Conservation (phyloP, 805 yeast species). For the Ogataea angusta region DNA sequence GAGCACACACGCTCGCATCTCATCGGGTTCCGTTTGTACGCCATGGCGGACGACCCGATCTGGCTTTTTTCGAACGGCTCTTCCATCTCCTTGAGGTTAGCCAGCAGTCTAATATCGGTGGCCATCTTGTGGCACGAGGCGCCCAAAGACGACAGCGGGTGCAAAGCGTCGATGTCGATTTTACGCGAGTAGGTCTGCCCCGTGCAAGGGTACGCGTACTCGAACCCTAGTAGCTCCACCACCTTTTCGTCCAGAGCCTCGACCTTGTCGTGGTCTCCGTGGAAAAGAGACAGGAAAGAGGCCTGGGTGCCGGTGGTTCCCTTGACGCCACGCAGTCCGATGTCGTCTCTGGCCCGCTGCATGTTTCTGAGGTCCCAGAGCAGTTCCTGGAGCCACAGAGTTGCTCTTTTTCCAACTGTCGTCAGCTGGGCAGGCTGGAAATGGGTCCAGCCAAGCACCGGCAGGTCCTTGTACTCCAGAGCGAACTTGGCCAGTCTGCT, state of each 20-base stretch:
- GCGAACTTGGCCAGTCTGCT: slow-evolving; percentile 88
- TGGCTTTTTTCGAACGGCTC: slow-evolving; percentile 99
- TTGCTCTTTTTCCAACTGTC: slow-evolving; percentile 97
- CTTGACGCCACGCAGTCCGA: slow-evolving; percentile 96
- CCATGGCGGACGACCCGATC: slow-evolving; percentile 98
- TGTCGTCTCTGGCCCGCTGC: slow-evolving; percentile 92
- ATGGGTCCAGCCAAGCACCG: slow-evolving; percentile 98
- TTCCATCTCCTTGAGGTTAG: slow-evolving; percentile 95
- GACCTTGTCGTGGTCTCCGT: slow-evolving; percentile 95
- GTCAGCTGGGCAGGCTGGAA: slow-evolving; percentile 99
- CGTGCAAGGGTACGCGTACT: slow-evolving; percentile 93
- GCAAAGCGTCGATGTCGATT: slow-evolving; percentile 90
- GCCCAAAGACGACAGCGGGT: slow-evolving; percentile 91
- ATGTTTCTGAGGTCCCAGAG: slow-evolving; percentile 97
- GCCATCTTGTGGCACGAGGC: slow-evolving; percentile 97
- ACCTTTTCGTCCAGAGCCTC: slow-evolving; percentile 90
- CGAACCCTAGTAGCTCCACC: slow-evolving; percentile 89
- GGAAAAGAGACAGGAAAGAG: slow-evolving; percentile 90
- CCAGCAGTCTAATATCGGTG: slow-evolving; percentile 91
- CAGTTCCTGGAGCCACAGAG: slow-evolving; percentile 95
- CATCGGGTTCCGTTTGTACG: slow-evolving; percentile 99
- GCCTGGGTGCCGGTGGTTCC: slow-evolving; percentile 99
- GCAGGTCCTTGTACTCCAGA: slow-evolving; percentile 86
- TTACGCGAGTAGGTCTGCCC: slow-evolving; percentile 99
- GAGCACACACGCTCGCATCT: slow-evolving; percentile 98